Percentiles rank a stretch among this genome's conserved stretches.
phyloP scores from a whole-genome alignment of 2,329 filamentous ascomycete species.

The Nemania abortiva region DNA sequence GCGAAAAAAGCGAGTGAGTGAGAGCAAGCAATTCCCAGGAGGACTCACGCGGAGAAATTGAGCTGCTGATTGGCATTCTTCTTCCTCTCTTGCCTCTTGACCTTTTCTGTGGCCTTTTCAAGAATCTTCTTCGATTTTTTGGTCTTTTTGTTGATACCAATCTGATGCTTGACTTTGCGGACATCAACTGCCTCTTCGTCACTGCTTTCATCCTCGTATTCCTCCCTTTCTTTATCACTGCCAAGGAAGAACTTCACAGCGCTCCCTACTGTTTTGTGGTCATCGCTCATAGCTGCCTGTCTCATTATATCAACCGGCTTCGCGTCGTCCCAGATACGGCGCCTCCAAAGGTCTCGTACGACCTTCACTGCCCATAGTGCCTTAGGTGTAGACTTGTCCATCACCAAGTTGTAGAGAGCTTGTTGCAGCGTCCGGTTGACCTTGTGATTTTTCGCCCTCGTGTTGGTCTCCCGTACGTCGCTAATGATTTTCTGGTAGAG shows the following conservation, averaged over 20 bases:
- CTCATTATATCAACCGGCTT: constrained; percentile 99
- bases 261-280: constrained; percentile 90
- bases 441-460: constrained; percentile 88
- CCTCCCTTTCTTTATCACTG: constrained; percentile 94
- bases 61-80: constrained; percentile 88
- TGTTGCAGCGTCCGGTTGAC: constrained; percentile 95
- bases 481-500: constrained; percentile 89
- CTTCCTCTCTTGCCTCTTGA: constrained; percentile 87
- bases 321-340: constrained; percentile 94
- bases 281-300: constrained; percentile 87
- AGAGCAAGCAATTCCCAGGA: not conserved
- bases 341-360: constrained; percentile 94
- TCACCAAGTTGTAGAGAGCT: constrained; percentile 90
- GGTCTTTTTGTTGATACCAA: constrained; percentile 95
- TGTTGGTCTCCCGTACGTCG: constrained; percentile 88
- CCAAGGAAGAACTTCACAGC: constrained; percentile 95
- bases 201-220: constrained; percentile 88
- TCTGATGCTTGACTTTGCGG: constrained; percentile 83
- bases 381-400: constrained; percentile 85
- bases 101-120: constrained; percentile 82
- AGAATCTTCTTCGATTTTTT: constrained; percentile 86
- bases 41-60: constrained; percentile 83
- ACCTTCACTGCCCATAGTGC: constrained; percentile 97
- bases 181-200: constrained; percentile 85
- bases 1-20: not conserved